These are phyloP conservation scores for Sphaerulina musiva DNA, from an alignment of 2,329 filamentous ascomycete species.

Conservation along the genomic window DNA sequence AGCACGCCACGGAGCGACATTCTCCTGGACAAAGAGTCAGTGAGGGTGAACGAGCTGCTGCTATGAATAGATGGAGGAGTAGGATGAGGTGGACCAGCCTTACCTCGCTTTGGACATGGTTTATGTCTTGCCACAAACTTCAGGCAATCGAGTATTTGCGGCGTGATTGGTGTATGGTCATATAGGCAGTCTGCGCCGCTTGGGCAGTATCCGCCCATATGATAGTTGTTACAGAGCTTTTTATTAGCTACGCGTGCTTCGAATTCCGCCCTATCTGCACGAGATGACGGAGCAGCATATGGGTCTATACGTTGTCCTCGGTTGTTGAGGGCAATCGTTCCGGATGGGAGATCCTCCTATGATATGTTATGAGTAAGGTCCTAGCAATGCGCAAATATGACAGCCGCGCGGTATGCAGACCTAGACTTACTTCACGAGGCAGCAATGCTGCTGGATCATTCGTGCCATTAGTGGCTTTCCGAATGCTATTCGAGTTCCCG, in stretches of 20 bases:
- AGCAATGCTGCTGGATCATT: not conserved
- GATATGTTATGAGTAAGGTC: not conserved
- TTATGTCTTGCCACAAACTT: slow-evolving; percentile 41
- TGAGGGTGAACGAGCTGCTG: not conserved
- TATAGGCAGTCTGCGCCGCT: slow-evolving; percentile 38
- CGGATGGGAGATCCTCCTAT: slow-evolving; percentile 22
- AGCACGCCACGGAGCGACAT: slow-evolving; percentile 43
- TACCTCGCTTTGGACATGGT: slow-evolving; percentile 38
- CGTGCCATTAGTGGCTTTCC: not conserved
- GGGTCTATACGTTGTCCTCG: slow-evolving; percentile 44
- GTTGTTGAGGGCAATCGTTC: slow-evolving; percentile 44
- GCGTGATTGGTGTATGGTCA: slow-evolving; percentile 43
- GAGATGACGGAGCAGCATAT: slow-evolving; percentile 35
- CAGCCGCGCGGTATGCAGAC: not conserved
- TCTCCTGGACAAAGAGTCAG: not conserved
- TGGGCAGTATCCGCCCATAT: slow-evolving; percentile 34
- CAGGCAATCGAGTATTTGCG: slow-evolving; percentile 38
- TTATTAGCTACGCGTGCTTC: slow-evolving; percentile 33
- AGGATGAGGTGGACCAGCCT: not conserved
- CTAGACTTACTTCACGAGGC: slow-evolving; percentile 2
- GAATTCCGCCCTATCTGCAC: slow-evolving; percentile 38
- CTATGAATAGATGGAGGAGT: not conserved
- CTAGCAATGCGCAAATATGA: not conserved
- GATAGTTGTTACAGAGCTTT: slow-evolving; percentile 48
- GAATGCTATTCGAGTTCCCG: not conserved